Evolutionary conservation across 352 stramenopile species (phyloP), one percentile per base, ranked within the genome.

Genomic region (Sclerospora graminicola): DNA sequence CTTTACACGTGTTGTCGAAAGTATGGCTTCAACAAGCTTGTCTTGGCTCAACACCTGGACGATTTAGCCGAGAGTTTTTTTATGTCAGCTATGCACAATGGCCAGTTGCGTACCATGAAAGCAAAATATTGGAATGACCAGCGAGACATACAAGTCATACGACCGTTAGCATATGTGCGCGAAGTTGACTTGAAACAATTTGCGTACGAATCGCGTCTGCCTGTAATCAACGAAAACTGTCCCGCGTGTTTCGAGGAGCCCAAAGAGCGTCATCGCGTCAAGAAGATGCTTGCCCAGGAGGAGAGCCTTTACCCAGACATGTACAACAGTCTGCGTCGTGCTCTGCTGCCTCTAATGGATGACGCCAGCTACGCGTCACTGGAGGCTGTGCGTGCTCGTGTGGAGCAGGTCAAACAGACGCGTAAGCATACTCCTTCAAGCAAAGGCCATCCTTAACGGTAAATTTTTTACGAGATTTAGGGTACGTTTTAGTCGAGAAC

Each of bases 151-250:
- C 74, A 92, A 27, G 83, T 99, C 11, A 96, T 98, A 30, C 86
- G 96, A 4, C 96, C 95, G 13, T 67, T 99, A 15, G 91, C 89
- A 2, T 98, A 98, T 66, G 88, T 91, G 34, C 87, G 96, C 15
- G 96, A 99, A 70, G 78, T 82, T 41, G 66, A 96, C 32, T 89
- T 96, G 45, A 96, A 95, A 51, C 63, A 73, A 30, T 86, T 86
- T 51, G 74, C 74, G 26, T 80, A 80, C 39, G 72, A 82, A 42
- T 85, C 83, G 31, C 82, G 92, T 11, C 66, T 99, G 14, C 95
- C 95, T 5, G 80, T 99, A 19, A 98, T 99, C 47, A 98, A 98
- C 60, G 96, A 99, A 61, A 99, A 99, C 67, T 99, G 95, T 52
- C 96, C 96, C 9, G 96, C 96, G 8, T 99, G 95, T 69, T 99